Percentiles rank a stretch among this genome's conserved stretches.
Conservation (phyloP, 148 eudicot genomes). For the Fagopyrum homotropicum region DNA sequence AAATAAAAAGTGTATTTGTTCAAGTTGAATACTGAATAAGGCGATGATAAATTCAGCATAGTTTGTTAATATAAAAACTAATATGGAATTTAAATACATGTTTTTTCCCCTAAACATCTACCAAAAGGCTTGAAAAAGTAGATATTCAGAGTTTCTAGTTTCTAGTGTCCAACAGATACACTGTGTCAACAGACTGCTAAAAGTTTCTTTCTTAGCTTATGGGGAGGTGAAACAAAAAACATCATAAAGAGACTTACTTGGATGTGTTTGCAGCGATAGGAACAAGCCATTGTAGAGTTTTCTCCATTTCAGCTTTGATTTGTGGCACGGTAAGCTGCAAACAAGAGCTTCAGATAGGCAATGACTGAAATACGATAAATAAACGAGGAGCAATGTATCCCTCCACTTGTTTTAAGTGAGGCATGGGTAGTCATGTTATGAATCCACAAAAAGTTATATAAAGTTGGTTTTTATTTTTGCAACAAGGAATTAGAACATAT, state of each 20-base stretch:
- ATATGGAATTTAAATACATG: too few species aligned
- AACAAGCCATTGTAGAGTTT: conserved; percentile 69
- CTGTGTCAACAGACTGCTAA: too few species aligned
- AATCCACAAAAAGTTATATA: not conserved
- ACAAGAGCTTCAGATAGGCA: conserved; percentile 11
- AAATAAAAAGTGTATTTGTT: too few species aligned
- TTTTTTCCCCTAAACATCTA: too few species aligned
- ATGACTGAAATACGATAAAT: not conserved
- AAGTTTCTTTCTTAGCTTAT: too few species aligned
- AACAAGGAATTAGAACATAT: not conserved
- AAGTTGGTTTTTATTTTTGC: not conserved
- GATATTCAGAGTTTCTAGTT: too few species aligned
- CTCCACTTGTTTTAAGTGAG: not conserved
- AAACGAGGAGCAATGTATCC: not conserved
- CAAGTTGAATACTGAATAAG: too few species aligned
- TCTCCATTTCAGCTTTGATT: conserved; percentile 73
- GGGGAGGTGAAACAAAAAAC: not conserved
- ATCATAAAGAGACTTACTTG: conserved; percentile 33
- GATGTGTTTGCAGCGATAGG: conserved; percentile 69
- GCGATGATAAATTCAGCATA: too few species aligned
- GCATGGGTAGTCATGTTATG: not conserved
- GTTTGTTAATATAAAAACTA: too few species aligned
- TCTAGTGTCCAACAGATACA: too few species aligned
- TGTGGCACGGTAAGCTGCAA: conserved; percentile 51
- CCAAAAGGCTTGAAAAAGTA: too few species aligned